A percentile compares a stretch with the other conserved stretches of the same genome.
Evolutionary conservation across 75 land plant species (phyloP).

Genomic region (Selaginella tamariscina): DNA sequence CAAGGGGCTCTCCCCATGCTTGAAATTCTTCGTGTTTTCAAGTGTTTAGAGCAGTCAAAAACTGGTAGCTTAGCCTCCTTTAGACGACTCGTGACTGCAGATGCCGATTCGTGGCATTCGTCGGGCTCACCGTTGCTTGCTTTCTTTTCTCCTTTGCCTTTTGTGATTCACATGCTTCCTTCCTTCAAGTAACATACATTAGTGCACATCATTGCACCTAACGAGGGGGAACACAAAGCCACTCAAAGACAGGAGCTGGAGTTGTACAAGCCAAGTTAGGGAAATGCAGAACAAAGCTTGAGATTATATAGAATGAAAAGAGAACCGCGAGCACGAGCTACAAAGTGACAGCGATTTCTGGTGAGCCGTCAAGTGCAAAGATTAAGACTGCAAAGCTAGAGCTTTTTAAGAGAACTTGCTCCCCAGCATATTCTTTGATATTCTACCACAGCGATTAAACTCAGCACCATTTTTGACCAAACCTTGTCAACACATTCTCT

Average conservation of each 20-base stretch:
- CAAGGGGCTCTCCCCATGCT: conserved; percentile 41
- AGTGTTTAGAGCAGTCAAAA: background rate
- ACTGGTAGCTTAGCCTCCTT: background rate
- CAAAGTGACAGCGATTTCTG: background rate
- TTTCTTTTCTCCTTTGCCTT: background rate
- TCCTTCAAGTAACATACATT: background rate
- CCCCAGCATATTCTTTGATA: no score
- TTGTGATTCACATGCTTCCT: background rate
- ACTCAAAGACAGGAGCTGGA: no score
- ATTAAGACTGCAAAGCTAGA: no score
- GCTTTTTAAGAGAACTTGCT: no score
- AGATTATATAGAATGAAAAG: no score
- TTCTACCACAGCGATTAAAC: no score
- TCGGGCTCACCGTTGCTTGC: background rate
- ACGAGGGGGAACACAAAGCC: background rate
- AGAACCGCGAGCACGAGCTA: background rate
- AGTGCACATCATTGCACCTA: background rate
- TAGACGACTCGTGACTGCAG: background rate
- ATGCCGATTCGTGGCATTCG: background rate
- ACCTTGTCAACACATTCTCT: no score
- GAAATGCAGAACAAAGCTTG: background rate
- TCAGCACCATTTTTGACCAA: no score
- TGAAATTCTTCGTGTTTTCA: background rate
- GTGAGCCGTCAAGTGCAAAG: background rate
- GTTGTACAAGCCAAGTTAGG: background rate